Conservation (phyloP, 2,329 filamentous ascomycete species). For the Pezicula neosporulosa region DNA sequence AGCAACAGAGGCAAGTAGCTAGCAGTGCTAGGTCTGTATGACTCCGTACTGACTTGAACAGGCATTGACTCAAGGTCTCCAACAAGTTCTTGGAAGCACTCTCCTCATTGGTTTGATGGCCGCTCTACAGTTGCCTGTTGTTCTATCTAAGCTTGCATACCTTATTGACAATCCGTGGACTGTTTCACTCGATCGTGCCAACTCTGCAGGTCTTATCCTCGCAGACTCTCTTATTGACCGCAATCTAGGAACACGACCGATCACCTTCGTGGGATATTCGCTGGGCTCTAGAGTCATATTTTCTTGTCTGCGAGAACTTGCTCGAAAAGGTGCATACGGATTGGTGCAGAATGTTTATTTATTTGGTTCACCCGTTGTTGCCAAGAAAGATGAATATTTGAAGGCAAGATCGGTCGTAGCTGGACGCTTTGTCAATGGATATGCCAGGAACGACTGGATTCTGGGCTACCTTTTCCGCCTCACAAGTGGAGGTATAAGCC, state of each 20-base stretch:
- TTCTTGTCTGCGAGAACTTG: constrained; percentile 82
- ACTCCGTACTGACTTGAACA: constrained; percentile 35
- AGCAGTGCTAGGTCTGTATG: background rate
- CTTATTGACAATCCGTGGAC: constrained; percentile 98
- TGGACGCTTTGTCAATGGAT: constrained; percentile 93
- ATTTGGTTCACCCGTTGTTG: constrained; percentile 88
- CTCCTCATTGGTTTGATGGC: constrained; percentile 89
- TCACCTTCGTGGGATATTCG: constrained; percentile 94
- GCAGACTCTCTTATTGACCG: constrained; percentile 91
- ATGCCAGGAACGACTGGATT: constrained; percentile 95
- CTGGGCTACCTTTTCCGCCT: constrained; percentile 92
- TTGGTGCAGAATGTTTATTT: constrained; percentile 93
- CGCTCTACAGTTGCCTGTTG: constrained; percentile 84
- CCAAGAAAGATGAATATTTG: constrained; percentile 85
- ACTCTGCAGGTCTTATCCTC: constrained; percentile 83
- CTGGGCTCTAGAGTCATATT: constrained; percentile 91
- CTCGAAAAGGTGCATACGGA: constrained; percentile 78
- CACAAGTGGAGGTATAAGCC: constrained; percentile 86
- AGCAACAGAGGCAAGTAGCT: constrained; percentile 76
- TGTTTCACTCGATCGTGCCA: constrained; percentile 89
- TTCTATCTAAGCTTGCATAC: constrained; percentile 90
- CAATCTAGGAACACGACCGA: constrained; percentile 84
- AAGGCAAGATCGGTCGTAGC: constrained; percentile 78
- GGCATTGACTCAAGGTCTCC: constrained; percentile 92
- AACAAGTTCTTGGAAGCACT: constrained; percentile 90